Base-by-base conservation (phyloP, 257 asterid genomes). In the Coffea eugenioides region DNA sequence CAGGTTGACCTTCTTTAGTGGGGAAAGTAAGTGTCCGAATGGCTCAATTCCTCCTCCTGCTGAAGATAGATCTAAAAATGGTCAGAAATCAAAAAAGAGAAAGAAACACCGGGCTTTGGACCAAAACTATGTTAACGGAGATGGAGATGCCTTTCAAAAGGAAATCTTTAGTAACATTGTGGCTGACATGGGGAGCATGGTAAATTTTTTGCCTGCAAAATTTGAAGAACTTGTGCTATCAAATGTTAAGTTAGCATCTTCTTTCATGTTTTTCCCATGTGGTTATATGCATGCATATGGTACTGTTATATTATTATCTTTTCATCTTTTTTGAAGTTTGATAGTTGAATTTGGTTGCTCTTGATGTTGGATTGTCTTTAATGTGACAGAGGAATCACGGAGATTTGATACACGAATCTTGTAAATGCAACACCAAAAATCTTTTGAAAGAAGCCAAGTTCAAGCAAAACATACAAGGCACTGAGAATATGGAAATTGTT, bases 201-300 rank as follows among this genome's bases (percentile, higher is more conserved):
- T 48, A 3, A 51, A 48, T 27, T 23, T 39, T 10, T 25, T 36
- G 66, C 57, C 66, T 75, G 16, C 10, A 2, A 54, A 27, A 1
- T 10, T 31, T 36, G 48, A 73, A 52, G 78, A 75, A 16, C 8
- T 3, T 27, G 6, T 9, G 11, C 13, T 56, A 57, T 9, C 41
- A 36, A 56, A 49, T 75, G 56, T 57, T 27, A 75, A 75, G 78
- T 75, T 8, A 75, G 39, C 23, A 14, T 59, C 70, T 51, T 23
- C 59, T 31, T 23, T n/a, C 21, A 36, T 11, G 7, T 14, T 8
- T 27, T 74, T 54, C 46, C 27, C 14, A 31, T 56, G 14, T 54
- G 23, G 34, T 5, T 68, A 9, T 23, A 15, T 68, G 49, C 27
- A 23, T 1, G 39, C 36, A 34, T 62, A 41, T 20, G 9, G 27